Evolutionary conservation across 2,329 filamentous ascomycete genomes (phyloP).

Genomic region (Ophiocordyceps unilateralis): DNA sequence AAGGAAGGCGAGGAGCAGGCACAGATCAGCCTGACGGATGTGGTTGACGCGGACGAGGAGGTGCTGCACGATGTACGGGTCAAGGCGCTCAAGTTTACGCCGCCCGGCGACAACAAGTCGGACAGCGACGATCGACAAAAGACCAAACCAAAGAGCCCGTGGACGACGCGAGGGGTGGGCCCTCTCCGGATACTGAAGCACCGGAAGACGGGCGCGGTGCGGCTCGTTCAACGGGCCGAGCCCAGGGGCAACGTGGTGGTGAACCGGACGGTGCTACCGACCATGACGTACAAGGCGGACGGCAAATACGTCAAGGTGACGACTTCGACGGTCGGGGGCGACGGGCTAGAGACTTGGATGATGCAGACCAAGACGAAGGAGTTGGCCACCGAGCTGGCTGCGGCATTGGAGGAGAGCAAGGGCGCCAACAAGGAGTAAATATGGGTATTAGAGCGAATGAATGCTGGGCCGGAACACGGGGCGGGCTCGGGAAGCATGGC

Average conservation of each 20-base stretch:
- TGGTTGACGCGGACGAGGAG: conserved; percentile 55
- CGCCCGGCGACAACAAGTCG: conserved; percentile 25
- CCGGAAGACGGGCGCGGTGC: conserved; percentile 47
- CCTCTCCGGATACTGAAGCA: conserved; percentile 57
- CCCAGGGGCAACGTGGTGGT: conserved; percentile 57
- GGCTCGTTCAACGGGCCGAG: conserved; percentile 57
- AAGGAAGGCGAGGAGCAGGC: conserved; percentile 44
- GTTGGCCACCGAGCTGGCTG: conserved; percentile 34
- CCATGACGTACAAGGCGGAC: conserved; percentile 43
- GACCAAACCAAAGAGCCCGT: conserved; percentile 36
- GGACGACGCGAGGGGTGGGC: conserved; percentile 55
- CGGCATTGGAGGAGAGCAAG: conserved; percentile 35
- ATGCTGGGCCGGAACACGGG: background rate
- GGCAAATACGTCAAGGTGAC: conserved; percentile 44
- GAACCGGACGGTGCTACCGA: conserved; percentile 48
- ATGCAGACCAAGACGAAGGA: conserved; percentile 51
- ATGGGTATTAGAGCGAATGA: background rate
- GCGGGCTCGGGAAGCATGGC: conserved; percentile 1
- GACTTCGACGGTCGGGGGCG: conserved; percentile 38
- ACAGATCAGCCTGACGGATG: conserved; percentile 52
- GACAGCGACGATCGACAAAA: conserved; percentile 20
- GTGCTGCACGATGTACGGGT: conserved; percentile 53
- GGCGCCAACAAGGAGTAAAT: conserved; percentile 34
- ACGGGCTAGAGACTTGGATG: conserved; percentile 50
- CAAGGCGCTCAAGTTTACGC: conserved; percentile 47